These are phyloP conservation scores for Calycina herbarum DNA, from an alignment of 2,329 filamentous ascomycete species.

Conservation along the genomic window DNA sequence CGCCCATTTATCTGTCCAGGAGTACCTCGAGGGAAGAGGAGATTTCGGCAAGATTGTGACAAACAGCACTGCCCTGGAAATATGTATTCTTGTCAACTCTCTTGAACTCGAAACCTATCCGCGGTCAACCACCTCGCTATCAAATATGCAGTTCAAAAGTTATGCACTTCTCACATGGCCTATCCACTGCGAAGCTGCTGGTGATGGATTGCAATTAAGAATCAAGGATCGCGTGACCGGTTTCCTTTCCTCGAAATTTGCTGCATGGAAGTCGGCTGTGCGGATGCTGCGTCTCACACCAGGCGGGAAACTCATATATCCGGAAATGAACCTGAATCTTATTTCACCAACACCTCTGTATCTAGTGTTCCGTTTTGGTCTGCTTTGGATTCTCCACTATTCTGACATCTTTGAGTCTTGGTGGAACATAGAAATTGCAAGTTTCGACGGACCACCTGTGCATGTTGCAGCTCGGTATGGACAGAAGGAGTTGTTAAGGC, in stretches of 20 bases:
- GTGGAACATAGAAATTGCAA: not conserved
- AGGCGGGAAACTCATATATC: too few relatives aligned
- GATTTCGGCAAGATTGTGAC: not conserved
- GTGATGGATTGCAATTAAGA: not conserved
- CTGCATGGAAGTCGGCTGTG: not conserved
- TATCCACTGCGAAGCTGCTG: not conserved
- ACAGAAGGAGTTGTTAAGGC: not conserved
- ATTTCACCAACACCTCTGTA: not conserved
- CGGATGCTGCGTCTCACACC: not conserved
- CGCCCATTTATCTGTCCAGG: slow-evolving; percentile 11
- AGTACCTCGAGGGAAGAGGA: not conserved
- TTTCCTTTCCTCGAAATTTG: not conserved
- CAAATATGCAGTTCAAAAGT: not conserved
- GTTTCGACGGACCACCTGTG: not conserved
- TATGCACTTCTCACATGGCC: not conserved
- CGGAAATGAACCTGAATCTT: too few relatives aligned
- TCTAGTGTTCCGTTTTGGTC: not conserved
- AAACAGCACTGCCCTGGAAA: not conserved
- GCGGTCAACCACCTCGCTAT: not conserved
- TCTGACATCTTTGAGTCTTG: not conserved
- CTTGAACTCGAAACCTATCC: not conserved
- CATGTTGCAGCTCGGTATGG: not conserved
- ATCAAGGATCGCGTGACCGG: not conserved
- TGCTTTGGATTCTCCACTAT: not conserved
- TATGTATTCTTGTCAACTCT: not conserved